Percentiles rank a stretch among this genome's conserved stretches.
Evolutionary conservation across 2,329 filamentous ascomycete genomes (phyloP).

Genomic region (Geosmithia flava): DNA sequence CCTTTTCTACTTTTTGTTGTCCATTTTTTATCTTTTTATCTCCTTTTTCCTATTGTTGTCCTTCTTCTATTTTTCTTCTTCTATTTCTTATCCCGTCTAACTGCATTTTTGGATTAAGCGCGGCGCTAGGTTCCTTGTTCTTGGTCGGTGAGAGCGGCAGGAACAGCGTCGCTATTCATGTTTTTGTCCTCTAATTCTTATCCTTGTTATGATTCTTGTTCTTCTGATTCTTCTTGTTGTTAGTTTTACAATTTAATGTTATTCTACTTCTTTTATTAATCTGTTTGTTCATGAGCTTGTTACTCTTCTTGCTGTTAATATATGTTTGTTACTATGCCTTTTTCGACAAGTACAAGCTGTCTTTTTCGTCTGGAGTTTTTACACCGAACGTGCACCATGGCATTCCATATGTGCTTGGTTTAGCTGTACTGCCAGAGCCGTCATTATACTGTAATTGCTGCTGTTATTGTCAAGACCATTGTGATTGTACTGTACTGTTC

Average conservation of each 20-base stretch:
- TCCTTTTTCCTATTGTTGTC: conserved; percentile 2
- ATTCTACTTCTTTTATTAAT: neutral
- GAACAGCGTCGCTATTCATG: conserved; percentile 7
- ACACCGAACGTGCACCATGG: too few species aligned
- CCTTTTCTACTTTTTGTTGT: neutral
- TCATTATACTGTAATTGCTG: too few species aligned
- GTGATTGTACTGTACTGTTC: too few species aligned
- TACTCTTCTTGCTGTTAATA: too few species aligned
- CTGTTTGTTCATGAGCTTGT: too few species aligned
- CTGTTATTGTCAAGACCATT: too few species aligned
- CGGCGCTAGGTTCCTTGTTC: conserved; percentile 14
- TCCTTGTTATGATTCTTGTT: neutral
- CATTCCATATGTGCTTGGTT: too few species aligned
- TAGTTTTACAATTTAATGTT: too few species aligned
- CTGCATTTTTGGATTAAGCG: conserved; percentile 9
- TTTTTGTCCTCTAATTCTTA: neutral
- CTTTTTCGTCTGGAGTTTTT: too few species aligned
- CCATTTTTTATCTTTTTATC: conserved; percentile 3
- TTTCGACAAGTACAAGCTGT: too few species aligned
- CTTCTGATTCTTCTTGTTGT: neutral
- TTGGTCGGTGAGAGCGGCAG: conserved; percentile 25
- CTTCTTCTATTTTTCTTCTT: neutral
- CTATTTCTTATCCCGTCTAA: conserved; percentile 5
- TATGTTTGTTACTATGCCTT: too few species aligned
- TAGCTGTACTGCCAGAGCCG: too few species aligned